Conservation (phyloP, 257 asterid genomes). For the Anisodus tanguticus region DNA sequence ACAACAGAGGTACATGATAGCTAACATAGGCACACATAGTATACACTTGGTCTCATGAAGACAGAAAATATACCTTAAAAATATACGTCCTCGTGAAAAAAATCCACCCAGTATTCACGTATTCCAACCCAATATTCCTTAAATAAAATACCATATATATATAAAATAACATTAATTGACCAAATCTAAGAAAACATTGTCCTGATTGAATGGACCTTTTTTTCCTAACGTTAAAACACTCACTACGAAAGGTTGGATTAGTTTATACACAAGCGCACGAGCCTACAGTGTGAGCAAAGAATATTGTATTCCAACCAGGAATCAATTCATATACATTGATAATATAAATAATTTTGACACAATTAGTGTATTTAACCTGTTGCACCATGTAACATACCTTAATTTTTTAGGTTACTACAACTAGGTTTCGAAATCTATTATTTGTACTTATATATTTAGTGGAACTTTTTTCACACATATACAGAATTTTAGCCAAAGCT, state of each 20-base stretch:
- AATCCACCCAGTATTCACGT: background rate
- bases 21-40: conserved; percentile 37
- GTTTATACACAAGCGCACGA: conserved; percentile 17
- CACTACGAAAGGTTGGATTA: background rate
- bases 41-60: conserved; percentile 36
- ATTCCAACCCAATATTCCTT: conserved; percentile 30
- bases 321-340: background rate
- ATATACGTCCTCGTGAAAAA: conserved; percentile 6
- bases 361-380: background rate
- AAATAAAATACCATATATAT: background rate
- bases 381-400: too few relatives aligned
- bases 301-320: background rate
- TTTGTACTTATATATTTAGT: too few relatives aligned
- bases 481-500: too few relatives aligned
- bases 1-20: conserved; percentile 47
- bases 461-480: too few relatives aligned
- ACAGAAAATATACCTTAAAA: background rate
- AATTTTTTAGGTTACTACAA: background rate
- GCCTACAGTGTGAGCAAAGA: conserved; percentile 2
- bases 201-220: conserved; percentile 45
- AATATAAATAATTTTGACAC: background rate
- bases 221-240: conserved; percentile 44
- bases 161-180: conserved; percentile 38
- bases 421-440: too few relatives aligned
- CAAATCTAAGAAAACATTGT: conserved; percentile 37